A percentile compares a stretch with the other conserved stretches of the same genome.
Conservation (phyloP, 2,329 filamentous ascomycete species). For the Bipolaris victoriae region DNA sequence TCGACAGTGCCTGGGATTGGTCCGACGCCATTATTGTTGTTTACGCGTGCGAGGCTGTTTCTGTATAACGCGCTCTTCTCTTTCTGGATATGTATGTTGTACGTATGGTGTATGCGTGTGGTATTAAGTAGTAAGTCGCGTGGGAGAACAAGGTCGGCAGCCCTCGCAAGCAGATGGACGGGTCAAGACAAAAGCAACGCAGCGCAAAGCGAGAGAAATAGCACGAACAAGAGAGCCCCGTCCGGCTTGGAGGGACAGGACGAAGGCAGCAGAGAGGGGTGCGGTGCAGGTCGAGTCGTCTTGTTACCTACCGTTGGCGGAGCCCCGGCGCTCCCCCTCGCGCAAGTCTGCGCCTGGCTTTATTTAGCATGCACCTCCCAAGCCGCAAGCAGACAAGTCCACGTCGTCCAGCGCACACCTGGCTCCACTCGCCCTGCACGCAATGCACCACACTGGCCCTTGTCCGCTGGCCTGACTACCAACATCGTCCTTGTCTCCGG, state of each 20-base stretch:
- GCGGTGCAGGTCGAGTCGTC: slow-evolving; percentile 1
- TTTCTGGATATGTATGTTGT: neutral
- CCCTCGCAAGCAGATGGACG: neutral
- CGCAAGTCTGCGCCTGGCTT: slow-evolving; percentile 17
- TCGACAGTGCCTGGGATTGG: slow-evolving; percentile 16
- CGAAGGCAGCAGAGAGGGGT: slow-evolving; percentile 3
- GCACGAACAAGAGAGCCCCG: slow-evolving; percentile 1
- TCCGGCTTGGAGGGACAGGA: slow-evolving; percentile 2
- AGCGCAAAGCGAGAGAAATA: neutral
- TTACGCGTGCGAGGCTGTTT: neutral
- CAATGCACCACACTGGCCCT: slow-evolving; percentile 4
- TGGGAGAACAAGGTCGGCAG: too few relatives aligned
- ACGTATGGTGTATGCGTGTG: too few relatives aligned
- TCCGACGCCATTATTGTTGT: slow-evolving; percentile 24
- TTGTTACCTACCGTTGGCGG: slow-evolving; percentile 3
- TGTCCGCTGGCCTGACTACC: slow-evolving; percentile 4
- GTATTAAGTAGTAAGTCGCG: too few relatives aligned
- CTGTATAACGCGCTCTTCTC: neutral
- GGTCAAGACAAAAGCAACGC: neutral
- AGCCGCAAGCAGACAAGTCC: slow-evolving; percentile 8
- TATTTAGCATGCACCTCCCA: slow-evolving; percentile 18
- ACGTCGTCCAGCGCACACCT: slow-evolving; percentile 10
- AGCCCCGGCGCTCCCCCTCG: slow-evolving; percentile 17
- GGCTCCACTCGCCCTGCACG: slow-evolving; percentile 8
- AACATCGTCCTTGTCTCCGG: slow-evolving; percentile 2